phyloP scores from a whole-genome alignment of 2,329 filamentous ascomycete genomes.

The Arachnopeziza araneosa region DNA sequence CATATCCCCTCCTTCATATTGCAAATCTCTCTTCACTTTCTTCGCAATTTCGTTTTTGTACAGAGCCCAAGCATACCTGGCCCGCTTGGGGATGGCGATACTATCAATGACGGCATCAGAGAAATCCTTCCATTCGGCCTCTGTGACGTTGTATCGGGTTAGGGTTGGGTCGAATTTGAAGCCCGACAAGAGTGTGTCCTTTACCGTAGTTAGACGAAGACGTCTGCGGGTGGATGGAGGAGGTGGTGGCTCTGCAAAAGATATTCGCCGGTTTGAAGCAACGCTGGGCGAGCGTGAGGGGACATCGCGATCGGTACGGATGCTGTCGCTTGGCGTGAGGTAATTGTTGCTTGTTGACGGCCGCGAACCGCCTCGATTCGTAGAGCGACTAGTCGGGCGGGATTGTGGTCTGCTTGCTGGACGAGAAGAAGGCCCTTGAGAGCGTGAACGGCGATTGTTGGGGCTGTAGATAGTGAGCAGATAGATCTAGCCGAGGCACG shows the following conservation, averaged over 20 bases:
- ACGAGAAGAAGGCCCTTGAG: neutral
- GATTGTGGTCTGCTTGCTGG: neutral
- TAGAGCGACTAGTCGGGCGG: neutral
- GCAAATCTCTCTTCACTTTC: conserved; percentile 18
- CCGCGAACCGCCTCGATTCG: neutral
- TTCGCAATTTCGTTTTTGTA: conserved; percentile 17
- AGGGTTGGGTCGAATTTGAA: conserved; percentile 22
- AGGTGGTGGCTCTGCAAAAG: conserved; percentile 18
- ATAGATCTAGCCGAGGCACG: neutral
- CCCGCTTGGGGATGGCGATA: conserved; percentile 13
- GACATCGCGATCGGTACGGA: neutral
- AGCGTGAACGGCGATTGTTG: neutral
- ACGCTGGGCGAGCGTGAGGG: conserved; percentile 11
- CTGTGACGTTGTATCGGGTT: conserved; percentile 19
- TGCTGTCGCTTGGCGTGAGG: neutral
- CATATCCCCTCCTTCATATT: conserved; percentile 20
- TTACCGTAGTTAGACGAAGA: conserved; percentile 20
- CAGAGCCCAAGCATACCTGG: conserved; percentile 15
- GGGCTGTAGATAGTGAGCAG: neutral
- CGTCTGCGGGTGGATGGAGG: conserved; percentile 15
- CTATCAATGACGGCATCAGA: conserved; percentile 16
- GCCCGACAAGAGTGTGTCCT: conserved; percentile 16
- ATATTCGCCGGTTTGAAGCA: conserved; percentile 21
- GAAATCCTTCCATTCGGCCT: conserved; percentile 22
- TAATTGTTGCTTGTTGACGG: neutral